Conservation (phyloP, 768 basidiomycete species). For the Collybia sp. region DNA sequence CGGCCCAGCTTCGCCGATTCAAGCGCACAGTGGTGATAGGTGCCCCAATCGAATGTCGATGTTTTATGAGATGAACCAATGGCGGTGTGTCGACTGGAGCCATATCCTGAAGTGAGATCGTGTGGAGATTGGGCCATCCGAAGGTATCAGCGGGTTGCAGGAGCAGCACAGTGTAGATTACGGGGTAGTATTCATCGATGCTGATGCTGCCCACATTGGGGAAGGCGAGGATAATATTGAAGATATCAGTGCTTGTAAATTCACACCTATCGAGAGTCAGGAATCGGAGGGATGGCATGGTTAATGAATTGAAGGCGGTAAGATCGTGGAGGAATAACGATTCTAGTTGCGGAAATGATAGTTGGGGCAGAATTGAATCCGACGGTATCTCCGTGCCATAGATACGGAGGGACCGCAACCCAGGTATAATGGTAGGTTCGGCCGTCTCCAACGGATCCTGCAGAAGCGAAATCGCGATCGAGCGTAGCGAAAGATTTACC, state of each 20-base stretch:
- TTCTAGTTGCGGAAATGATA: slow-evolving; percentile 31
- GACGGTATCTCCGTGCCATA: slow-evolving; percentile 28
- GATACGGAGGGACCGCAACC: slow-evolving; percentile 35
- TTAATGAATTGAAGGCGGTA: slow-evolving; percentile 25
- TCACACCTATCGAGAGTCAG: slow-evolving; percentile 28
- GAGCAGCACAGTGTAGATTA: slow-evolving; percentile 23
- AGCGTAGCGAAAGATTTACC: slow-evolving; percentile 36
- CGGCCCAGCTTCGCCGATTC: slow-evolving; percentile 31
- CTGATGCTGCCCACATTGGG: slow-evolving; percentile 27
- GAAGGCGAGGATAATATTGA: slow-evolving; percentile 27
- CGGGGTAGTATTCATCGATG: slow-evolving; percentile 27
- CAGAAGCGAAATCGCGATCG: slow-evolving; percentile 29
- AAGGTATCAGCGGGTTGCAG: slow-evolving; percentile 9
- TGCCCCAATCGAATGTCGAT: slow-evolving; percentile 13
- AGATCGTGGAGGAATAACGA: slow-evolving; percentile 28
- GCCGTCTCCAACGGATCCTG: slow-evolving; percentile 22
- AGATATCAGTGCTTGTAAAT: slow-evolving; percentile 25
- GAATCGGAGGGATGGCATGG: slow-evolving; percentile 26
- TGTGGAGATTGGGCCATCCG: slow-evolving; percentile 30
- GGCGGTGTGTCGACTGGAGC: slow-evolving; percentile 20
- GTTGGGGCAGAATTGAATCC: slow-evolving; percentile 28
- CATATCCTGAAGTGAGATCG: slow-evolving; percentile 28
- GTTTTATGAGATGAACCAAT: slow-evolving; percentile 25
- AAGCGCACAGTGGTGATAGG: slow-evolving; percentile 21
- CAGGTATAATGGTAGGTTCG: slow-evolving; percentile 25